Evolutionary conservation across 441 rosid species (phyloP), one percentile per base, ranked within the genome.

Genomic region (Kokia cookei): DNA sequence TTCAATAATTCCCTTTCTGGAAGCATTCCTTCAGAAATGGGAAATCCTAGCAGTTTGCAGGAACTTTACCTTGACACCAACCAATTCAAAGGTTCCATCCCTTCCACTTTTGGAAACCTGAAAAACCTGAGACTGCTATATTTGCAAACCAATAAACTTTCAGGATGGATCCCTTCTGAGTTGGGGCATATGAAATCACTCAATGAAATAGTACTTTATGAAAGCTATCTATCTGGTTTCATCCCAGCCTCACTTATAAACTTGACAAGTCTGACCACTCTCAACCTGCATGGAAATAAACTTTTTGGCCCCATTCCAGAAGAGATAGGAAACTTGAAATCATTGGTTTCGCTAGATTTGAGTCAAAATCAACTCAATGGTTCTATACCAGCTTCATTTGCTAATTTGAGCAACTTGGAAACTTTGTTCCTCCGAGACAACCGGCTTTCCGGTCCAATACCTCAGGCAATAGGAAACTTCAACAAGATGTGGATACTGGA

Each of bases 361-460:
- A 66, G 71, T 24, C 7, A 13, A 3, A 85, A 85, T 50, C 53
- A 53, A 19, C 76, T 83, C 5, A 58, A 1, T 3, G 84, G 83
- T 51, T 35, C 72, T 0, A 9, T 85, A 37, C 84, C 86, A 3
- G 6, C 69, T 73, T 77, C 80, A 8, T 7, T 82, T 11, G 78
- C 79, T 8, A 72, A 74, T 24, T 29, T 83, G 26, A 75, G 22
- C 48, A 14, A 60, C 17, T 53, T 84, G 15, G 13, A 69, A 3
- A 0, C 0, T 1, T 57, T 82, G 19, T 47, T 0, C 43, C 83
- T 79, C 3, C 47, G 61, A 1, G 57, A 37, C 40, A 55, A 11
- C 83, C 50, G 13, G 50, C 50, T 82, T 19, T 73, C 77, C 0
- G 80, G 86, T 7, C 8, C 73, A 73, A 26, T 26, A 26, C 22